Evolutionary conservation across 1,284 basidiomycete species (phyloP).

Genomic region (Heterobasidion occidentale): DNA sequence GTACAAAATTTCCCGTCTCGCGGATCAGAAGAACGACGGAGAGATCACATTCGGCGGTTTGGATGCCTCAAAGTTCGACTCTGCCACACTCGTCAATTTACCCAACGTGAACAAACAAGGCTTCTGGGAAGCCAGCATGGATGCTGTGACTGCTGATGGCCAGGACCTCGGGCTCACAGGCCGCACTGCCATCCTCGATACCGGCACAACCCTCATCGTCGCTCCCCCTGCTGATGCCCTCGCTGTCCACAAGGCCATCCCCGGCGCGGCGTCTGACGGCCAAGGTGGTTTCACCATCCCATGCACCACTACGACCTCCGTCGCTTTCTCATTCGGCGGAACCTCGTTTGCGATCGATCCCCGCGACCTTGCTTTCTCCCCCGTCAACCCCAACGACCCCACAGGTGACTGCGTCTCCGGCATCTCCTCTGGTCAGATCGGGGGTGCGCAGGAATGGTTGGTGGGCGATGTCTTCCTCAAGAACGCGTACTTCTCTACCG

Average conservation of each 20-base stretch:
- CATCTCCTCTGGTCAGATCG: slow-evolving; percentile 60
- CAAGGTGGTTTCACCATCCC: slow-evolving; percentile 62
- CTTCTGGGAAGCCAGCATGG: slow-evolving; percentile 74
- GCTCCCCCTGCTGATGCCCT: slow-evolving; percentile 52
- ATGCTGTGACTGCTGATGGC: slow-evolving; percentile 51
- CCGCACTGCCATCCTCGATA: slow-evolving; percentile 73
- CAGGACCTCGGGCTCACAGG: slow-evolving; percentile 41
- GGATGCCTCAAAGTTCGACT: slow-evolving; percentile 62
- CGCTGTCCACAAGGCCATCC: slow-evolving; percentile 50
- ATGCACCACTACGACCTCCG: slow-evolving; percentile 57
- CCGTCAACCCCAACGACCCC: slow-evolving; percentile 53
- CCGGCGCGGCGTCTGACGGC: slow-evolving; percentile 51
- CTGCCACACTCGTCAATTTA: slow-evolving; percentile 45
- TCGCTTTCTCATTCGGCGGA: slow-evolving; percentile 67
- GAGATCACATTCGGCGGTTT: slow-evolving; percentile 78
- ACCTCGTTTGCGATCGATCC: slow-evolving; percentile 47
- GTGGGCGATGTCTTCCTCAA: slow-evolving; percentile 72
- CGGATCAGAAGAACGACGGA: slow-evolving; percentile 71
- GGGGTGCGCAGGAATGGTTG: slow-evolving; percentile 66
- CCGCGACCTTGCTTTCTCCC: slow-evolving; percentile 65
- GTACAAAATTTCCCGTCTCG: slow-evolving; percentile 73
- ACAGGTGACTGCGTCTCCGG: slow-evolving; percentile 68
- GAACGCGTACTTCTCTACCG: slow-evolving; percentile 74
- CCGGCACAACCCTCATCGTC: slow-evolving; percentile 67
- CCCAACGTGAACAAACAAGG: slow-evolving; percentile 55